These are phyloP conservation scores for Tylopilus balloui DNA, from an alignment of 768 basidiomycete genomes.

Conservation along the genomic window DNA sequence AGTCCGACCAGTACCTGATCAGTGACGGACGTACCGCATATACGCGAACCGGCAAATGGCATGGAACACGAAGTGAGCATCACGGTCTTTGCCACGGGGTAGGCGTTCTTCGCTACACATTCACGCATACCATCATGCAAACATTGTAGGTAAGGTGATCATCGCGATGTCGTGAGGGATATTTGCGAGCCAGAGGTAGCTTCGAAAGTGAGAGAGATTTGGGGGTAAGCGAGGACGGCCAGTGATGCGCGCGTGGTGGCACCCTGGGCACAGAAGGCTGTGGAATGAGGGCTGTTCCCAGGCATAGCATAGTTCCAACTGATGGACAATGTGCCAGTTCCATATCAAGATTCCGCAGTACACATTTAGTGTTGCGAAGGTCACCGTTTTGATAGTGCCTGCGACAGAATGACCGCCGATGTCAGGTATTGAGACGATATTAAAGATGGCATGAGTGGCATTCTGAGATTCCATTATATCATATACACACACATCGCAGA, in stretches of 20 bases:
- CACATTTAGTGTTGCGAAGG: slow-evolving; percentile 6
- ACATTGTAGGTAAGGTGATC: slow-evolving; percentile 39
- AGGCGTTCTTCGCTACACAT: not conserved
- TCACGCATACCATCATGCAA: not conserved
- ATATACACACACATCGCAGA: not conserved
- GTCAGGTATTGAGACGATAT: slow-evolving; percentile 4
- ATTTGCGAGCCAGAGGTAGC: slow-evolving; percentile 37
- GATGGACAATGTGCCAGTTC: not conserved
- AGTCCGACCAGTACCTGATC: not conserved
- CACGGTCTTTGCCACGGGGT: slow-evolving; percentile 22
- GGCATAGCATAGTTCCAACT: too few relatives aligned
- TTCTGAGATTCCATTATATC: not conserved
- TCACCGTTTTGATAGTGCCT: not conserved
- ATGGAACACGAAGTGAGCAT: slow-evolving; percentile 20
- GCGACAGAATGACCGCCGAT: not conserved
- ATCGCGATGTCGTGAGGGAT: slow-evolving; percentile 32
- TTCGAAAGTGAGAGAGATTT: not conserved
- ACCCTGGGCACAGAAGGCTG: slow-evolving; percentile 29
- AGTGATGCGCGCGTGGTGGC: slow-evolving; percentile 34
- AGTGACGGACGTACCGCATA: slow-evolving; percentile 4
- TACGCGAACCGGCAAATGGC: slow-evolving; percentile 31
- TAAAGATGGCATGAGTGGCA: not conserved
- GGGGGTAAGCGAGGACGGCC: not conserved
- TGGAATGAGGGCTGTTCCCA: not conserved
- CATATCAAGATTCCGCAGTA: slow-evolving; percentile 8